Base-by-base conservation (phyloP, 345 rosid genomes). In the Xanthoceras sorbifolium region DNA sequence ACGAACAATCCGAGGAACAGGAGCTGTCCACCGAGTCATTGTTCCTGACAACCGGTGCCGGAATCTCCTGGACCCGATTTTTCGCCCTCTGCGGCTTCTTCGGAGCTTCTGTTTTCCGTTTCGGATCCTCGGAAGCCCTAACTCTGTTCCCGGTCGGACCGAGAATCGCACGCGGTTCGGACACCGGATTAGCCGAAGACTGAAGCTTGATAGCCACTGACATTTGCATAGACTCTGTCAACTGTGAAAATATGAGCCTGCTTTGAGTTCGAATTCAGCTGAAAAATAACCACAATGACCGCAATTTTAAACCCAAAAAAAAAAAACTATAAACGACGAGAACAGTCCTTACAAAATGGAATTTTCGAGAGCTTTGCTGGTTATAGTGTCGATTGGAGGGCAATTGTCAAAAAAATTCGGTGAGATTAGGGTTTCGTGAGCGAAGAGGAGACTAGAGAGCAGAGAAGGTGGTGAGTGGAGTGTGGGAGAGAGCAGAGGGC, bases 111-210 rank as follows among this genome's bases (percentile, higher is more conserved):
- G 69, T 78, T 82, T 76, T 87, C 86, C 82, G 72, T 76, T 84
- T 85, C 25, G 74, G 36, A 74, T 84, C 86, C 15, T 82, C 91
- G 9, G 76, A 67, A 77, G 78, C 84, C 80, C 84, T 86, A 67
- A 83, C 84, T 79, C 91, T 79, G 89, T 94, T 93, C 18, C 94
- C 97, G 10, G 91, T 72, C 0, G 93, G 94, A 57, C 91, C 90
- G 26, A 92, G 93, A 61, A 93, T 80, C 7, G 90, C 81, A 70
- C 97, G 92, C 72, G 71, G 83, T 78, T 88, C 91, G 29, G 79
- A 63, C 32, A 69, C 86, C 9, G 75, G 81, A 77, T 85, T 90
- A 6, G 78, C 78, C 25, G 90, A 31, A 1, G 85, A 22, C 17
- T 84, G 92, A 62, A 74, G 81, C 88, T 84, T 91, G 0, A 79